A percentile compares a stretch with the other conserved stretches of the same genome.
Conservation (phyloP, 345 rosid genomes). For the Arabidopsis suecica region DNA sequence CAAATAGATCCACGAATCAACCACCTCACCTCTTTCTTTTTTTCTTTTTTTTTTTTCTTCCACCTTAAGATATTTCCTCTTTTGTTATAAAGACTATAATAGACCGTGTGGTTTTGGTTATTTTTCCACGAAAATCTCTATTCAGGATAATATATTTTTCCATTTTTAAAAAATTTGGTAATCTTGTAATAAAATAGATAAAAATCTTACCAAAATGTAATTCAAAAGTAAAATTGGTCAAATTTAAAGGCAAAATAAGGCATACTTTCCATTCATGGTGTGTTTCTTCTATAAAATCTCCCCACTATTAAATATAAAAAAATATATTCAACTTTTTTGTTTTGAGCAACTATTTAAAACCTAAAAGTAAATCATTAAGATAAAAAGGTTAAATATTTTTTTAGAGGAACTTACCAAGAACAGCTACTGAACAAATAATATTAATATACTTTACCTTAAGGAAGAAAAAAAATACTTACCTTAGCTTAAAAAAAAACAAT, state of each 20-base stretch:
- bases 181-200: constrained; percentile 16
- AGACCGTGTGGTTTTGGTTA: constrained; percentile 9
- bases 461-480: neutral
- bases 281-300: neutral
- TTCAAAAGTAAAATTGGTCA: neutral
- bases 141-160: neutral
- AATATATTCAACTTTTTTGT: neutral
- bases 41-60: constrained; percentile 16
- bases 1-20: constrained; percentile 62
- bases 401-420: neutral
- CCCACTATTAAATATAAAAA: neutral
- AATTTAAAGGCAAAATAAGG: neutral
- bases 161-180: neutral
- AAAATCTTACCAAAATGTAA: neutral
- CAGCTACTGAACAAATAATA: neutral
- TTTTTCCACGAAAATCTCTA: neutral
- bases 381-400: neutral
- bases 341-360: neutral
- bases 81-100: constrained; percentile 9
- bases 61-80: constrained; percentile 42
- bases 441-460: neutral
- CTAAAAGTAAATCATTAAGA: neutral
- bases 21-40: neutral
- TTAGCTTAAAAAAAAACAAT: no score
- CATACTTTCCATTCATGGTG: neutral